phyloP scores from a whole-genome alignment of 2,329 filamentous ascomycete species.

The Chaetomiaceae sp. region DNA sequence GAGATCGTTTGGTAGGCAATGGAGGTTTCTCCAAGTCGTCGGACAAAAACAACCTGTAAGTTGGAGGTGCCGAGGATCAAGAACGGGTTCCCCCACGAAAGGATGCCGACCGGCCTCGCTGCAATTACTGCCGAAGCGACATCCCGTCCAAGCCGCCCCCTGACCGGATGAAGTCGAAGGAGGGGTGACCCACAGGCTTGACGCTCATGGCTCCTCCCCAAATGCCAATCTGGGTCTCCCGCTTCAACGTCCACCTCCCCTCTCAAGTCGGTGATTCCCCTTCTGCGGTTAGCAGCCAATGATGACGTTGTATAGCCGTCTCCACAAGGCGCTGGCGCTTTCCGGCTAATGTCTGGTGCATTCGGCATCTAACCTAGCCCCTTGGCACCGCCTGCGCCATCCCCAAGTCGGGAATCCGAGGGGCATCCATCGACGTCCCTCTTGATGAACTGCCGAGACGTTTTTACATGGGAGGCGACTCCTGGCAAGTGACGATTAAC shows the following conservation, averaged over 20 bases:
- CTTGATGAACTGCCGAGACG: not conserved
- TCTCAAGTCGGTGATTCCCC: slow-evolving; percentile 6
- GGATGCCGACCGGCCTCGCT: slow-evolving; percentile 1
- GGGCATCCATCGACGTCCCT: slow-evolving; percentile 5
- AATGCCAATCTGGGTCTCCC: not conserved
- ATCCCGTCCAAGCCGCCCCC: not conserved
- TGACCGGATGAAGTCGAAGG: slow-evolving; percentile 8
- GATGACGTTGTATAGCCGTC: slow-evolving; percentile 14
- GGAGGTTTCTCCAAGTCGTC: no score
- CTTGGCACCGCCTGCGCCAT: not conserved
- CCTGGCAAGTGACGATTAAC: slow-evolving; percentile 7
- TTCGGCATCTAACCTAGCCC: not conserved
- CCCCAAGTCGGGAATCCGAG: slow-evolving; percentile 19
- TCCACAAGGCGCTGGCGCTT: slow-evolving; percentile 12
- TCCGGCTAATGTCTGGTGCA: slow-evolving; percentile 20
- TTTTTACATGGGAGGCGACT: not conserved
- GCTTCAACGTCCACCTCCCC: not conserved
- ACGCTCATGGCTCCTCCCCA: not conserved
- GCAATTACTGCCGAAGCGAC: not conserved
- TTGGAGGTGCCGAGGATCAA: no score
- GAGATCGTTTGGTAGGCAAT: no score
- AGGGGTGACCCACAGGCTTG: not conserved
- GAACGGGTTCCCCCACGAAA: no score
- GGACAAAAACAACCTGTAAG: no score
- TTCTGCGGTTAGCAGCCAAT: slow-evolving; percentile 12